phyloP scores from a whole-genome alignment of 495 filamentous ascomycete genomes.

The Annulohypoxylon nitens region DNA sequence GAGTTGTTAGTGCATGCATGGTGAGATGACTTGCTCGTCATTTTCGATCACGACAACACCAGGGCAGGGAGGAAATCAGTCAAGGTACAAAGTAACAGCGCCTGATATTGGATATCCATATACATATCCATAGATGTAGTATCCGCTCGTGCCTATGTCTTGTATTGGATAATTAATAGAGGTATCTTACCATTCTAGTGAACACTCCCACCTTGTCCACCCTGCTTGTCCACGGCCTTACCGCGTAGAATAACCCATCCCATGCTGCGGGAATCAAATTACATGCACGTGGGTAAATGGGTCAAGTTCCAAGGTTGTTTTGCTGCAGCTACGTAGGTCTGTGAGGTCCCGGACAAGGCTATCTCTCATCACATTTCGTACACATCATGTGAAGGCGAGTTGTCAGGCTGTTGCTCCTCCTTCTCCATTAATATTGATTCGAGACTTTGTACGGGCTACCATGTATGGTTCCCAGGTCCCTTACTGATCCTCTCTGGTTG shows the following conservation, averaged over 20 bases:
- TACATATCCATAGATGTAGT: neutral
- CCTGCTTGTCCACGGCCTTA: constrained; percentile 27
- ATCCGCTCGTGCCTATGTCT: constrained; percentile 29
- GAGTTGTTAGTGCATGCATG: constrained; percentile 32
- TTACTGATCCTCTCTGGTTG: constrained; percentile 9
- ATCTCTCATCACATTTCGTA: constrained; percentile 40
- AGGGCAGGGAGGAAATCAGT: constrained; percentile 5
- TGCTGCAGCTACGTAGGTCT: constrained; percentile 27
- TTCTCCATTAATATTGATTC: constrained; percentile 10
- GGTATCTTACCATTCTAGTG: constrained; percentile 3
- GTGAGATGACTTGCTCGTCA: constrained; percentile 43
- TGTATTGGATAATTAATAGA: neutral
- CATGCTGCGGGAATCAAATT: constrained; percentile 40
- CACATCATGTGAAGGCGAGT: constrained; percentile 39
- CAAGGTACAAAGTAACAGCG: constrained; percentile 17
- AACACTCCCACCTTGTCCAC: constrained; percentile 18
- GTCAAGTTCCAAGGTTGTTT: constrained; percentile 29
- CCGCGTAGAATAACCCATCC: constrained; percentile 36
- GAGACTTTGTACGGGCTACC: neutral
- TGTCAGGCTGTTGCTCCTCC: constrained; percentile 4
- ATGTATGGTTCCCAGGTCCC: neutral
- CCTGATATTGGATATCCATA: constrained; percentile 40
- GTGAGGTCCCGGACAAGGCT: constrained; percentile 22
- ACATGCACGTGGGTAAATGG: constrained; percentile 48
- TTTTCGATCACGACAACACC: constrained; percentile 36